These are phyloP conservation scores for Leptodermis oblonga DNA, from an alignment of 257 asterid genomes.

Conservation along the genomic window DNA sequence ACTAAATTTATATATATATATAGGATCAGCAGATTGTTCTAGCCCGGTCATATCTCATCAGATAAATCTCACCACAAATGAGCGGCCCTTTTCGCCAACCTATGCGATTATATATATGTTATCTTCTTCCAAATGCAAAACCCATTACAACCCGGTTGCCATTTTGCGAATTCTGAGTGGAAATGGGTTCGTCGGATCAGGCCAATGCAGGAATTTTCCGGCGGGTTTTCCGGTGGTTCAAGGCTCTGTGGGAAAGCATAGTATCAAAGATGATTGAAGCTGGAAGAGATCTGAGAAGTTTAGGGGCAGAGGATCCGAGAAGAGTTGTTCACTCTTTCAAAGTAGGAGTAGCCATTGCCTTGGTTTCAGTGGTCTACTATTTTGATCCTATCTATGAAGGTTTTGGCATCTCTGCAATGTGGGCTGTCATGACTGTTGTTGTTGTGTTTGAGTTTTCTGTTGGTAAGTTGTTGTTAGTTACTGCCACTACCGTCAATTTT, in stretches of 20 bases:
- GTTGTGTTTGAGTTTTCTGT: conserved; percentile 65
- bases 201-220: conserved; percentile 6
- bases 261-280: conserved; percentile 16
- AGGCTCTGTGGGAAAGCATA: conserved; percentile 16
- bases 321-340: conserved; percentile 46
- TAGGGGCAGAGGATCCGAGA: conserved; percentile 68
- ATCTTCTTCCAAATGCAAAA: no score
- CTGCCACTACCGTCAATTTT: no score
- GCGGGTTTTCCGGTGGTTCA: conserved; percentile 14
- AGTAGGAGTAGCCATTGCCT: conserved; percentile 57
- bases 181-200: conserved; percentile 21
- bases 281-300: conserved; percentile 22
- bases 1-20: no score
- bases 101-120: no score
- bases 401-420: conserved; percentile 69
- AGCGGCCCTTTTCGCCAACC: no score
- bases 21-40: no score
- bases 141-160: no score
- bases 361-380: conserved; percentile 59
- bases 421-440: conserved; percentile 74
- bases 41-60: no score
- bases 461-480: conserved; percentile 40
- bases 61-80: no score
- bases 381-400: conserved; percentile 54
- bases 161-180: no score